phyloP scores from a whole-genome alignment of 1,139 yeast genomes.

The Protomyces lactucae-debilis region DNA sequence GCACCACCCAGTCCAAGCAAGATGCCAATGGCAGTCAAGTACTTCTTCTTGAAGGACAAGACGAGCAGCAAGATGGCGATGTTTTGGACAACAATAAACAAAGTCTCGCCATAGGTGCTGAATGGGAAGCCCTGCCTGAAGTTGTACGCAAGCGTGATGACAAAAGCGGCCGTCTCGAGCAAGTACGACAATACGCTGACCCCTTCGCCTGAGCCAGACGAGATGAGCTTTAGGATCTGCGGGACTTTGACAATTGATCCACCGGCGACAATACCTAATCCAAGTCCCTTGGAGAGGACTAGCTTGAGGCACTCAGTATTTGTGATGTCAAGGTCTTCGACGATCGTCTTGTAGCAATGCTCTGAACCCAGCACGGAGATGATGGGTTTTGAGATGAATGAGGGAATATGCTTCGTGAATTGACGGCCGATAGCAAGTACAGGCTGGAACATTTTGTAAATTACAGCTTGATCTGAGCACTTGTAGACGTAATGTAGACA shows the following conservation, averaged over 20 bases:
- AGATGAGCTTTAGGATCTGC: conserved; percentile 40
- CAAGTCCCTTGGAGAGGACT: conserved; percentile 34
- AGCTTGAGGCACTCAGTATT: conserved; percentile 21
- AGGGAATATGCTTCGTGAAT: conserved; percentile 1
- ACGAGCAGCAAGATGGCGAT: conserved; percentile 40
- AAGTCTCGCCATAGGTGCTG: conserved; percentile 46
- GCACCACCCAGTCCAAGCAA: conserved; percentile 34
- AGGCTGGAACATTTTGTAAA: background rate
- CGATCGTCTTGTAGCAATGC: conserved; percentile 15
- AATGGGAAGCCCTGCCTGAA: conserved; percentile 44
- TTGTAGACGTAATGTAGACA: too few species aligned
- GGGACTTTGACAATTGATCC: conserved; percentile 43
- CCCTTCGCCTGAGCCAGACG: conserved; percentile 40
- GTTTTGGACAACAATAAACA: conserved; percentile 44
- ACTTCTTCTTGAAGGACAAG: conserved; percentile 34
- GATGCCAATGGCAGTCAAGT: conserved; percentile 32
- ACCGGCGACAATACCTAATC: conserved; percentile 41
- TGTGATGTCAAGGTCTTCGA: conserved; percentile 15
- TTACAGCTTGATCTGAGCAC: background rate
- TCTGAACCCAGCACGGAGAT: conserved; percentile 13
- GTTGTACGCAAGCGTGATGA: conserved; percentile 44
- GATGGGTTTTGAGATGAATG: conserved; percentile 15
- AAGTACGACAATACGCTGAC: conserved; percentile 40
- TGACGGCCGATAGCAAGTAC: background rate
- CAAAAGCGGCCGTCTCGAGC: conserved; percentile 43